Base-by-base conservation (phyloP, 2,329 filamentous ascomycete genomes). In the Zalaria sp. region DNA sequence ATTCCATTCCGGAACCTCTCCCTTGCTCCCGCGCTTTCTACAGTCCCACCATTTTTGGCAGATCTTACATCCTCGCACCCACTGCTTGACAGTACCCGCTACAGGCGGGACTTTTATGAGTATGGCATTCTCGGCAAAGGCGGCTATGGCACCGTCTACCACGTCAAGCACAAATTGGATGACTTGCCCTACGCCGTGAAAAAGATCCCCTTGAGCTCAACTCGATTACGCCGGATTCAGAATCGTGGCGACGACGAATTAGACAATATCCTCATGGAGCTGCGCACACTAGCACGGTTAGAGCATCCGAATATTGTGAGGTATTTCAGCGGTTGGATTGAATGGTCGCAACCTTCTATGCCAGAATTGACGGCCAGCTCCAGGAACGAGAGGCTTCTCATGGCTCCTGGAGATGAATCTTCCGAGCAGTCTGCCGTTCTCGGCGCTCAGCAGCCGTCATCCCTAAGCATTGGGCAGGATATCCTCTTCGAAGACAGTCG, bases 231-330 rank as follows among this genome's bases (percentile, higher is more conserved):
- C 31, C 66, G 65, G 47, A 64, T 77, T n/a, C 63, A 69, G 37
- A 59, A 67, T 40, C 63, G 66, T 25, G 71, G 69, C 1, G 59
- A 70, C 28, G 59, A 66, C 40, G 73, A 74, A 45, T 57, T 79
- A 35, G 72, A 77, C 49, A 64, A 59, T 39, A 65, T 79, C 28
- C 62, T 80, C 41, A 67, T 68, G 43, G 77, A 81, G 56, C 69
- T 81, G 5, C 66, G 75, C 38, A 76, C 75, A 1, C 61, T 82
- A 36, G 77, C 78, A 37, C 64, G 66, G 26, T 61, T 81, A 10
- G 72, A 81, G 37, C 78, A 83, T 55, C 67, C 66, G 4, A 80
- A 82, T 52, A 71, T 83, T 42, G 78, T 82, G 31, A 68, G 77
- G 25, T 83, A 83, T 50, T 75, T 75, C 52, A 69, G 70, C 40